Conservation (phyloP, 208 protist species). For the Wallacemonas collosoma region DNA sequence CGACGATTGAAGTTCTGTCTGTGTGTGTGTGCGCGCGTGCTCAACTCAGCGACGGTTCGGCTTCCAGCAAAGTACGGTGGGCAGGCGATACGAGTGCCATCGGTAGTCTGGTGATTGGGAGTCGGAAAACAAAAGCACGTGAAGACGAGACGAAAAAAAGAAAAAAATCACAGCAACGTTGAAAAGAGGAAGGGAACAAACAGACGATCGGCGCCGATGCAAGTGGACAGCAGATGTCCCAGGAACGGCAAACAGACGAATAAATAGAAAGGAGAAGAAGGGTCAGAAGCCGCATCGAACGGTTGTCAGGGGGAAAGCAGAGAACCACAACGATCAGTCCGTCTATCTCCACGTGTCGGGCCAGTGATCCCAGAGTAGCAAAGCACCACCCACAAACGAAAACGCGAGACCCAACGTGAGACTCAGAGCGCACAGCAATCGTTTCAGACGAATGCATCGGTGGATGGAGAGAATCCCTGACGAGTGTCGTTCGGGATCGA, state of each 20-base stretch:
- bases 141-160: background rate
- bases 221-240: no score
- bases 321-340: no score
- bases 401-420: slow-evolving; percentile 39
- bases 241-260: background rate
- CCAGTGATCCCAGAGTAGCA: slow-evolving; percentile 32
- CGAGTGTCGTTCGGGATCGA: background rate
- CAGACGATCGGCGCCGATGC: no score
- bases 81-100: no score
- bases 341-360: background rate
- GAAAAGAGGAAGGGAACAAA: no score
- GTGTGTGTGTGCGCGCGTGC: background rate
- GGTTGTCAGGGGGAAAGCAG: no score
- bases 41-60: background rate
- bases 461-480: background rate
- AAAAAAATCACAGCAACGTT: background rate
- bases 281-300: no score
- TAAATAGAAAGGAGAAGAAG: slow-evolving; percentile 15
- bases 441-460: slow-evolving; percentile 34
- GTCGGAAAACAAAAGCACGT: no score
- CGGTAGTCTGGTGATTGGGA: no score
- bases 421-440: slow-evolving; percentile 34
- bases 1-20: background rate
- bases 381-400: slow-evolving; percentile 33
- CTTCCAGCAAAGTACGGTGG: no score